These are phyloP conservation scores for Mycena chlorophos DNA, from an alignment of 768 basidiomycete genomes.

Conservation along the genomic window DNA sequence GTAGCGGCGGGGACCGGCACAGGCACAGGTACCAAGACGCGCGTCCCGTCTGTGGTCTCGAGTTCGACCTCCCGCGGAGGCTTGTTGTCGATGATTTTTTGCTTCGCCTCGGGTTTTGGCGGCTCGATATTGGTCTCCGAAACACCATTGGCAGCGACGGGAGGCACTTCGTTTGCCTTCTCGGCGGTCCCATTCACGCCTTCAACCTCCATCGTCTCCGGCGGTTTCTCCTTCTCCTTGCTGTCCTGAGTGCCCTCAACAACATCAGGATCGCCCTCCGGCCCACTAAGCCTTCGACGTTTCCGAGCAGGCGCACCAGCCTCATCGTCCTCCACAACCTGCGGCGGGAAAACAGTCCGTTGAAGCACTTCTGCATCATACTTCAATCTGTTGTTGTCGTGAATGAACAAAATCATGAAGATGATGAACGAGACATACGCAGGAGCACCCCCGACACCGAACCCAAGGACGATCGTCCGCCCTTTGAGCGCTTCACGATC, in stretches of 20 bases:
- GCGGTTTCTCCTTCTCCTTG: background rate
- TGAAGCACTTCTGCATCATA: constrained; percentile 47
- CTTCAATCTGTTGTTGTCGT: constrained; percentile 45
- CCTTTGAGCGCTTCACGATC: constrained; percentile 44
- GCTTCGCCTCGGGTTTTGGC: background rate
- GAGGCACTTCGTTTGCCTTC: background rate
- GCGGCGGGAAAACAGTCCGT: constrained; percentile 44
- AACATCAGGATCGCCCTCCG: constrained; percentile 12
- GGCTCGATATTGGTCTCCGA: background rate
- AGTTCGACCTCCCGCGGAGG: constrained; percentile 8
- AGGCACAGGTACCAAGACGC: background rate
- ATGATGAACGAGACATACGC: constrained; percentile 39
- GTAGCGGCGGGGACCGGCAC: background rate
- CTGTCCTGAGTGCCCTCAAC: constrained; percentile 1
- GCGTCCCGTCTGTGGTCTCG: constrained; percentile 1
- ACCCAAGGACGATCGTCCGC: constrained; percentile 52
- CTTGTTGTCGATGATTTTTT: background rate
- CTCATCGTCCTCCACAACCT: background rate
- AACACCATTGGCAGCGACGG: background rate
- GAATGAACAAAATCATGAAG: background rate
- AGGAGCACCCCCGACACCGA: constrained; percentile 38
- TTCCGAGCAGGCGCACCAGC: constrained; percentile 13
- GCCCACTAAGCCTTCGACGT: constrained; percentile 12
- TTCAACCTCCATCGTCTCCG: background rate
- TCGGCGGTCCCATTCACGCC: background rate